Conservation (phyloP, 441 rosid species). For the Eruca vesicaria region DNA sequence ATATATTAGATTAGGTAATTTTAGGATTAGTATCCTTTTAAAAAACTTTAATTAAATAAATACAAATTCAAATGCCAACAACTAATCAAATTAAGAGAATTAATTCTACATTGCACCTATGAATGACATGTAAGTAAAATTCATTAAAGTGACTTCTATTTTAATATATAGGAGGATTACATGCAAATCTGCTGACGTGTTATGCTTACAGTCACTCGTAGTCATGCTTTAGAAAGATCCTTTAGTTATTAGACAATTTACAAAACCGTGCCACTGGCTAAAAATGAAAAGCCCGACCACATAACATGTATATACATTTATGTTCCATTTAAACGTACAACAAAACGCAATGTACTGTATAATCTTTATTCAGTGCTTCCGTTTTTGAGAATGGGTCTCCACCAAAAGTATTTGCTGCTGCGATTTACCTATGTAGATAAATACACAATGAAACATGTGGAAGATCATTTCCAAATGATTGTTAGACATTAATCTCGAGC, state of each 20-base stretch:
- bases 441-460: not conserved
- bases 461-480: not conserved
- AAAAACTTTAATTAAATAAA: too few species aligned
- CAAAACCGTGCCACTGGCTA: not conserved
- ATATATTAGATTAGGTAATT: too few species aligned
- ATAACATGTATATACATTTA: not conserved
- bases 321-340: not conserved
- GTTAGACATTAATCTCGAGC: too few species aligned
- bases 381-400: not conserved
- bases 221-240: not conserved
- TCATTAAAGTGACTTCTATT: too few species aligned
- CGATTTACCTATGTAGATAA: not conserved
- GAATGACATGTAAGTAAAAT: too few species aligned
- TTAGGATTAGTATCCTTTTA: too few species aligned
- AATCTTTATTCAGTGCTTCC: not conserved
- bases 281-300: not conserved
- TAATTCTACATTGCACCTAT: too few species aligned
- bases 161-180: too few species aligned
- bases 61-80: too few species aligned
- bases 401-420: not conserved
- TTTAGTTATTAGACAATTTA: not conserved
- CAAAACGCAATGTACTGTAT: not conserved
- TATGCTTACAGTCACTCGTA: not conserved
- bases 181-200: not conserved
- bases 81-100: too few species aligned